phyloP scores from a whole-genome alignment of 2,329 filamentous ascomycete genomes.

The Rachicladosporium sp. region DNA sequence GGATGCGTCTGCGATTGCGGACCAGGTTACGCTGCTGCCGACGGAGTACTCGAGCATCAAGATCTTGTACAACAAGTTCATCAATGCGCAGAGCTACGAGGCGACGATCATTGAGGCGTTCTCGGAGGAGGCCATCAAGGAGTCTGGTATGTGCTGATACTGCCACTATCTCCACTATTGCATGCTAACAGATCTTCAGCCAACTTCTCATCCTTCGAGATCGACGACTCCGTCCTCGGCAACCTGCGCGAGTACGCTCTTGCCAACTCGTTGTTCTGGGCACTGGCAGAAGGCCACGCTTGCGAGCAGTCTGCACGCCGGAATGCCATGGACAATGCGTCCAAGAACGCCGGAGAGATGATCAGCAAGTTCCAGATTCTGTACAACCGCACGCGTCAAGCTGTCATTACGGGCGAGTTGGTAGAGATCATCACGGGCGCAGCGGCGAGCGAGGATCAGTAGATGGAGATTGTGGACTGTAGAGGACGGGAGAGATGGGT shows the following conservation, averaged over 20 bases:
- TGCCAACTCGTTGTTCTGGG: constrained; percentile 97
- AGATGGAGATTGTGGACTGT: constrained; percentile 1
- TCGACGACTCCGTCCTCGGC: constrained; percentile 75
- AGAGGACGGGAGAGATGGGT: constrained; percentile 7
- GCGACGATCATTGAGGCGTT: constrained; percentile 71
- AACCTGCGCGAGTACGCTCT: constrained; percentile 94
- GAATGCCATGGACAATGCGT: constrained; percentile 99
- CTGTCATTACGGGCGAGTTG: constrained; percentile 98
- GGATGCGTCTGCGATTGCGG: constrained; percentile 88
- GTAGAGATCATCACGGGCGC: constrained; percentile 99
- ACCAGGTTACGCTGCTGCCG: constrained; percentile 77
- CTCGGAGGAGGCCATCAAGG: constrained; percentile 85
- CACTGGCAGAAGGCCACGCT: constrained; percentile 93
- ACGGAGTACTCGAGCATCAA: constrained; percentile 80
- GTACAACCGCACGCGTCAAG: constrained; percentile 98
- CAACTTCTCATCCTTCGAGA: constrained; percentile 93
- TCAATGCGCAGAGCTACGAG: constrained; percentile 93
- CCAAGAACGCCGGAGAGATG: constrained; percentile 99
- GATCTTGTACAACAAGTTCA: constrained; percentile 97
- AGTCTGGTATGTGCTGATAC: constrained; percentile 74
- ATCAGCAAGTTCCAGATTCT: constrained; percentile 99
- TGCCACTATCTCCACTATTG: constrained; percentile 68
- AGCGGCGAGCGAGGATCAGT: constrained; percentile 71
- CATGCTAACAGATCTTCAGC: constrained; percentile 40
- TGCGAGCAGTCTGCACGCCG: constrained; percentile 98